Base-by-base conservation (phyloP, 345 rosid species). In the Populus davidiana region DNA sequence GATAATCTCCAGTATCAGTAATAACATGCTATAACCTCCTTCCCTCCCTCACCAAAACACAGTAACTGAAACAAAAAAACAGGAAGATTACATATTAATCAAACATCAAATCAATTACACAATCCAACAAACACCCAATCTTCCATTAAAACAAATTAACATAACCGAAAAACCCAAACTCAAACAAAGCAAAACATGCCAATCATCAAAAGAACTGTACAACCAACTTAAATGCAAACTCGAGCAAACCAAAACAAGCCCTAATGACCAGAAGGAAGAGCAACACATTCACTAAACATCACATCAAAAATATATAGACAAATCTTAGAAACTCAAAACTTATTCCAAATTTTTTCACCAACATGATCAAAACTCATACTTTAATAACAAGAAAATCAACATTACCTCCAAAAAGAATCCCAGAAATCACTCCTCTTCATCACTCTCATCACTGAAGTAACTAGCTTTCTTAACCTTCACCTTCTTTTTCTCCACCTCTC, bases 371-470 rank as follows among this genome's bases (percentile, higher is more conserved):
- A 12, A 38, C 31, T 16, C 43, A 43, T 2, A 23, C 12, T n/a
- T 23, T 23, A 21, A 2, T 18, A 47, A 2, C 27, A n/a, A 70
- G 16, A 70, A 67, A 33, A 7, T 41, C 5, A 50, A 64, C 43
- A 67, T 12, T 47, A 47, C 50, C 50, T 47, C 17, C 50, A 14
- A 47, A 12, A 13, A 47, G 50, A 47, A 47, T 44, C 50, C 41
- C 44, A 43, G 5, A 69, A 64, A 76, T 82, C 82, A 85, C 4
- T 82, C 91, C 65, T 85, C 95, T 69, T 95, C 98, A 49, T 81
- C 99, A 83, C 99, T 95, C 85, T 95, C 97, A 84, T 95, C 99
- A 81, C 99, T 95, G 73, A 95, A 95, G 78, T 95, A 95, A 72
- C 92, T 87, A 6, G 87, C 89, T 85, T 86, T 91, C 87, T 89